Conservation (phyloP, 2,329 filamentous ascomycete genomes). For the Penicillium aurantiogriseum region DNA sequence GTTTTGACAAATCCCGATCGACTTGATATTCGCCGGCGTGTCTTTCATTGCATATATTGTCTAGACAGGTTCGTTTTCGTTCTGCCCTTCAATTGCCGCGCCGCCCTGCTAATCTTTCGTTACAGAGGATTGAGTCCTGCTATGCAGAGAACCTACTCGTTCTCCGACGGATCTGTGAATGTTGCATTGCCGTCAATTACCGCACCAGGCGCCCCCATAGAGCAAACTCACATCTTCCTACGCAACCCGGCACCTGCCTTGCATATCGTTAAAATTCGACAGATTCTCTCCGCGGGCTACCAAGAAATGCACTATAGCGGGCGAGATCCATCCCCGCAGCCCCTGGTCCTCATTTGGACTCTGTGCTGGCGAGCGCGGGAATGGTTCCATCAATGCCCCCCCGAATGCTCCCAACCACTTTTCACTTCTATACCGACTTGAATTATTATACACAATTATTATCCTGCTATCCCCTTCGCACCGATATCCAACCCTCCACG, state of each 20-base stretch:
- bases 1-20: constrained; percentile 65
- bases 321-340: constrained; percentile 64
- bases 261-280: constrained; percentile 77
- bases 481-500: constrained; percentile 65
- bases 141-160: constrained; percentile 83
- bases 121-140: constrained; percentile 80
- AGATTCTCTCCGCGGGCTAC: constrained; percentile 84
- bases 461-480: constrained; percentile 82
- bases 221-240: constrained; percentile 48
- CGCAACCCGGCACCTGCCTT: constrained; percentile 67
- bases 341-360: constrained; percentile 51
- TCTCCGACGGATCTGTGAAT: constrained; percentile 82
- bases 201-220: constrained; percentile 46
- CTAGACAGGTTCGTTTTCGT: constrained; percentile 67
- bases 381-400: constrained; percentile 80
- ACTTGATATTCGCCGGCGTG: constrained; percentile 73
- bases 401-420: constrained; percentile 63
- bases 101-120: constrained; percentile 13
- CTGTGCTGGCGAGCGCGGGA: constrained; percentile 60
- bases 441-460: constrained; percentile 86
- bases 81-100: background rate
- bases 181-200: constrained; percentile 67
- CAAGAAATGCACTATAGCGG: constrained; percentile 82
- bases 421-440: constrained; percentile 77
- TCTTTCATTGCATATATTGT: constrained; percentile 88